A percentile compares a stretch with the other conserved stretches of the same genome.
Conservation (phyloP, 768 basidiomycete species). For the Trametes meyenii region DNA sequence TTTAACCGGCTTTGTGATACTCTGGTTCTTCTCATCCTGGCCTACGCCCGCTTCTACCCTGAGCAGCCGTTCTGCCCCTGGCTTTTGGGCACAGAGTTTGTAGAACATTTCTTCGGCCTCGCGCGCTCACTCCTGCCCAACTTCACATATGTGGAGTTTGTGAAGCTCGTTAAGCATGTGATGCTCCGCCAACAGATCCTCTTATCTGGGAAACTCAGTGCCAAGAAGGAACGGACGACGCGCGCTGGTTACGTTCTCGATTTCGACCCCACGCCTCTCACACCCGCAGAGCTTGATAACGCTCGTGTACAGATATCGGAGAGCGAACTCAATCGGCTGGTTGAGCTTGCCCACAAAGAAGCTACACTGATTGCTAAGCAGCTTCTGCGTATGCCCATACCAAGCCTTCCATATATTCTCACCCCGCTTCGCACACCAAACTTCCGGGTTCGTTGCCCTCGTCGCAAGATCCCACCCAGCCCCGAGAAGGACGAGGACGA, state of each 20-base stretch:
- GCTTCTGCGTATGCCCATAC: neutral
- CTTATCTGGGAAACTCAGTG: conserved; percentile 24
- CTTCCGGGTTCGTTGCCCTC: no score
- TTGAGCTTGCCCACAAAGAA: neutral
- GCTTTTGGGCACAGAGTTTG: conserved; percentile 29
- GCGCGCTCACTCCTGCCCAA: conserved; percentile 32
- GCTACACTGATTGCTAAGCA: neutral
- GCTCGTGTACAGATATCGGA: neutral
- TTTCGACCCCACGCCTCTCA: neutral
- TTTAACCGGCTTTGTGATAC: conserved; percentile 35
- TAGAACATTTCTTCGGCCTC: conserved; percentile 36
- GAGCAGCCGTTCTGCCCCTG: conserved; percentile 4
- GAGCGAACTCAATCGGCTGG: neutral
- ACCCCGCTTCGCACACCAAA: no score
- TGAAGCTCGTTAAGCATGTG: conserved; percentile 32
- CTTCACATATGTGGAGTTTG: conserved; percentile 33
- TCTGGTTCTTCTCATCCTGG: conserved; percentile 26
- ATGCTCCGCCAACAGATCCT: conserved; percentile 33
- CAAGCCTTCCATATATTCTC: neutral
- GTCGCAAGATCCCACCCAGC: no score
- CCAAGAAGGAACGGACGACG: neutral
- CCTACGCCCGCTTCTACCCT: conserved; percentile 26
- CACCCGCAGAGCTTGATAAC: neutral
- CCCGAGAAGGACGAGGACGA: no score
- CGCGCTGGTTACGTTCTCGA: neutral